Percentiles rank a stretch among this genome's conserved stretches.
Evolutionary conservation across 768 basidiomycete genomes (phyloP).

Genomic region (Suillus discolor): DNA sequence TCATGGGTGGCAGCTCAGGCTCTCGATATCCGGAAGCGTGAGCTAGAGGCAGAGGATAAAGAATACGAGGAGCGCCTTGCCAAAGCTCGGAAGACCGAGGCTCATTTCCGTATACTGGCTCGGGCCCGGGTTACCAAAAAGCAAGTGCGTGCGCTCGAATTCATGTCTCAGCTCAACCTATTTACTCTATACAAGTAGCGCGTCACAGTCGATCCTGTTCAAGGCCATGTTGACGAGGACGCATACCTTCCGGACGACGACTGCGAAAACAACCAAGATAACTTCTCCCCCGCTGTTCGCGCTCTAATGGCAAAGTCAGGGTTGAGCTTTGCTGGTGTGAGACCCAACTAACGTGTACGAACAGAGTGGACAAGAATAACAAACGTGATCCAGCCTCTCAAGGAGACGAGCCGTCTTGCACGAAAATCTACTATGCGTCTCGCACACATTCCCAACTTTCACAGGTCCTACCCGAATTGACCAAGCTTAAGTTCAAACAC

Average conservation of each 20-base stretch:
- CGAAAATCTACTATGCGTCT: slow-evolving; percentile 92
- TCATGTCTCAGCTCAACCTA: slow-evolving; percentile 5
- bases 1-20: slow-evolving; percentile 82
- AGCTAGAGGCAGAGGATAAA: slow-evolving; percentile 66
- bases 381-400: slow-evolving; percentile 16
- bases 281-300: slow-evolving; percentile 76
- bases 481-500: slow-evolving; percentile 60
- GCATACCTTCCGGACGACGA: slow-evolving; percentile 70
- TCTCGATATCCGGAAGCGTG: slow-evolving; percentile 59
- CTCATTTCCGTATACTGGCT: slow-evolving; percentile 51
- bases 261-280: slow-evolving; percentile 41
- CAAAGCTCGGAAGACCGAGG: slow-evolving; percentile 65
- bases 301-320: slow-evolving; percentile 79
- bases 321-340: slow-evolving; percentile 10
- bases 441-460: slow-evolving; percentile 95
- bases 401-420: slow-evolving; percentile 58
- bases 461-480: slow-evolving; percentile 86
- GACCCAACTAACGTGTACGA: slow-evolving; percentile 9
- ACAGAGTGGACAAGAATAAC: slow-evolving; percentile 19
- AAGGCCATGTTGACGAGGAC: slow-evolving; percentile 56
- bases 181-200: slow-evolving; percentile 22
- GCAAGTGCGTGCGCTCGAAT: slow-evolving; percentile 43
- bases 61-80: slow-evolving; percentile 65
- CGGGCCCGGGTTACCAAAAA: slow-evolving; percentile 63
- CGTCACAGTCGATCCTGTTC: slow-evolving; percentile 12